Evolutionary conservation across 2,329 filamentous ascomycete genomes (phyloP).

Genomic region (Colletotrichum lupini): DNA sequence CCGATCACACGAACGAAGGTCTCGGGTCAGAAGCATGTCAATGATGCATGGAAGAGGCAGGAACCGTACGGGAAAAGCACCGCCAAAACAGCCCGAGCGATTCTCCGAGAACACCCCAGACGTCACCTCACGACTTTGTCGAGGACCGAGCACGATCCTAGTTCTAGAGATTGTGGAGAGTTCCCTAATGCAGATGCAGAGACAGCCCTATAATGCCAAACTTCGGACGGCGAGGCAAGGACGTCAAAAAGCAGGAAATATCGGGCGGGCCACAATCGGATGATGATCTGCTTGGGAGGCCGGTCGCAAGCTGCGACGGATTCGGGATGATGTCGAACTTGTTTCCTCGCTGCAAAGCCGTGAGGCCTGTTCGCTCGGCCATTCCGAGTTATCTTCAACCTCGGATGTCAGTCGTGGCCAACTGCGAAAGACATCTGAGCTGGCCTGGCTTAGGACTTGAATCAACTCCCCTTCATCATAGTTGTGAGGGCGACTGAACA

Average conservation of each 20-base stretch:
- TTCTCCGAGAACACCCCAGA: not conserved
- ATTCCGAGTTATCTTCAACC: not conserved
- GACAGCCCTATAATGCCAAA: constrained; percentile 6
- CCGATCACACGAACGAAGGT: not conserved
- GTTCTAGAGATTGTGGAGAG: not conserved
- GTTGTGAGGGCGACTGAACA: not conserved
- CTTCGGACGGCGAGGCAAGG: constrained; percentile 7
- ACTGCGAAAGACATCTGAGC: not conserved
- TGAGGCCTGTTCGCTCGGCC: not conserved
- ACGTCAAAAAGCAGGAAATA: not conserved
- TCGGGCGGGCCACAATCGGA: not conserved
- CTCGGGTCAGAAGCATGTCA: not conserved
- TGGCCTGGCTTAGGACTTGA: not conserved
- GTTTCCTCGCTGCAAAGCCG: not conserved
- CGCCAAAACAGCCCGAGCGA: constrained; percentile 11
- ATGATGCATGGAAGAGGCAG: not conserved
- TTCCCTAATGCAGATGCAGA: not conserved
- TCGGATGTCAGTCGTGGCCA: not conserved
- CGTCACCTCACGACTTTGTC: constrained; percentile 4
- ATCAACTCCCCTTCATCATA: not conserved
- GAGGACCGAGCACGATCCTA: not conserved
- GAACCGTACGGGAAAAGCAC: not conserved
- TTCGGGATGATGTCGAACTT: not conserved
- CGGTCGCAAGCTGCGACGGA: constrained; percentile 14
- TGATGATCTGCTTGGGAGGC: not conserved